These are phyloP conservation scores for Fremontodendron californicum DNA, from an alignment of 345 rosid genomes.

Conservation along the genomic window DNA sequence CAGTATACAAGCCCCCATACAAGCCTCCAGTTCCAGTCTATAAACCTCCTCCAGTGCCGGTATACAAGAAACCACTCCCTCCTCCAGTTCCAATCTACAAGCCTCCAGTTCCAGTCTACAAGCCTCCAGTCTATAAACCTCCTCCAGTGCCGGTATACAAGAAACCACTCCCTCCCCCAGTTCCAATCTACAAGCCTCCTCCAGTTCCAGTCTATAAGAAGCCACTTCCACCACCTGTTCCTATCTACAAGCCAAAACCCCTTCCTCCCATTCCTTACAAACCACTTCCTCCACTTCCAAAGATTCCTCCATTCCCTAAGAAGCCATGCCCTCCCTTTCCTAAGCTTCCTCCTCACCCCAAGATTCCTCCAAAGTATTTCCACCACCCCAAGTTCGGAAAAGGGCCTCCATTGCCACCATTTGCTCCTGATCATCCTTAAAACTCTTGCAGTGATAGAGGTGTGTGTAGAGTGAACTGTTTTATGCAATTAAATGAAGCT, in stretches of 20 bases:
- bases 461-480: background rate
- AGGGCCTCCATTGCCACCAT: constrained; percentile 43
- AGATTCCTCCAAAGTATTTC: constrained; percentile 41
- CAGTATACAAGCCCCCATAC: background rate
- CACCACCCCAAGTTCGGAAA: constrained; percentile 49
- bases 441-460: background rate
- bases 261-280: constrained; percentile 30
- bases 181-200: constrained; percentile 31
- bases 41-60: background rate
- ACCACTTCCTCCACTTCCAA: constrained; percentile 31
- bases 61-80: constrained; percentile 20
- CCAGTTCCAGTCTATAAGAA: constrained; percentile 13
- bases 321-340: constrained; percentile 27
- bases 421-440: constrained; percentile 20
- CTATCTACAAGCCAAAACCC: constrained; percentile 31
- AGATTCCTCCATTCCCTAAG: constrained; percentile 43
- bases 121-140: too few relatives aligned
- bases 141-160: constrained; percentile 14
- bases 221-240: constrained; percentile 17
- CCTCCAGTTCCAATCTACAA: constrained; percentile 25
- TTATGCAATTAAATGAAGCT: background rate
- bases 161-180: background rate
- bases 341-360: constrained; percentile 26
- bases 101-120: constrained; percentile 27
- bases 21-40: background rate